Evolutionary conservation across 441 rosid species (phyloP), one percentile per base, ranked within the genome.

Genomic region (Theobroma grandiflorum): DNA sequence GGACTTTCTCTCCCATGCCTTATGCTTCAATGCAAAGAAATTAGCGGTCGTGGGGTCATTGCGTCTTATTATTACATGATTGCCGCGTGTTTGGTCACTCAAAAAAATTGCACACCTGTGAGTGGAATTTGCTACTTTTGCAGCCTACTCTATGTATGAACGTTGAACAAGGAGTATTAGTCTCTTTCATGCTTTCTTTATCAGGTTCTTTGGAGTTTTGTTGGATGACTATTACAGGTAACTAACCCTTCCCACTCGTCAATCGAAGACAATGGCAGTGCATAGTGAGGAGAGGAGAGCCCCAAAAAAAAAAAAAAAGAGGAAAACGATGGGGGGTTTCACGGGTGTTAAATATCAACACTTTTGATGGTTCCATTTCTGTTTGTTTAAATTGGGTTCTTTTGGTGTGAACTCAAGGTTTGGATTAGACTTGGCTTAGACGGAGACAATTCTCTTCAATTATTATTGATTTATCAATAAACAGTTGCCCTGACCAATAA

Each of bases 241-340:
- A 31, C 81, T 6, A 72, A 66, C 14, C 72, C 81, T 59, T 9
- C 22, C 68, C 79, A 43, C 65, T 66, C 55, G 77, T 73, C 81
- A 43, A 33, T 4, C 0, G 70, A 37, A 15, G 2, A 57, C 40
- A 69, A 59, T 45, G 38, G 75, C 37, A 10, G 20, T 65, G 69
- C 63, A 38, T n/a, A n/a, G n/a, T n/a, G n/a, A n/a, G n/a, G n/a
- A n/a, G n/a, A n/a, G n/a, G n/a, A n/a, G n/a, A n/a, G n/a, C n/a
- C n/a, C n/a, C n/a, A n/a, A n/a, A 66, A 42, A 33, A 38, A 31
- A 38, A 0, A 38, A 20, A 61, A 0, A 1, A 8, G 9, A 26
- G 55, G 55, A 14, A 37, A 8, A 2, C 4, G 6, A 40, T 40
- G 6, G 5, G 5, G 42, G 42, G 6, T 40, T 40, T 40, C 42